These are phyloP conservation scores for Eucalyptus polybractea DNA, from an alignment of 345 rosid species.

Conservation along the genomic window DNA sequence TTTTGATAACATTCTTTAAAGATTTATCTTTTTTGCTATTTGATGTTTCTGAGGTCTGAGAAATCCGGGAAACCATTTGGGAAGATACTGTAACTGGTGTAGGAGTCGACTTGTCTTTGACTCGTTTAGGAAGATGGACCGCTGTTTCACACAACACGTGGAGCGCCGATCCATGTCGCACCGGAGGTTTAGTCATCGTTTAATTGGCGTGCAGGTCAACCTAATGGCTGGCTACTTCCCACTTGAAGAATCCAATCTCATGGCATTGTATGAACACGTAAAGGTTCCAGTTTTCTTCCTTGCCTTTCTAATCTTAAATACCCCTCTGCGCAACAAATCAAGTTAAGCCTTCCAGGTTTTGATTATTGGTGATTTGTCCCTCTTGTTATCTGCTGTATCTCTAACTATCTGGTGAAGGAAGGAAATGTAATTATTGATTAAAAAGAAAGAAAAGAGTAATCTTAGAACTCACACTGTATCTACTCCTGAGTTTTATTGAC, in stretches of 20 bases:
- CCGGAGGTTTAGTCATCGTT: constrained; percentile 94
- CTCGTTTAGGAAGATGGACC: constrained; percentile 57
- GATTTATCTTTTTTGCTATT: not conserved
- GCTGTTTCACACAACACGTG: constrained; percentile 77
- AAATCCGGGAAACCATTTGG: not conserved
- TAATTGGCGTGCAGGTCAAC: constrained; percentile 50
- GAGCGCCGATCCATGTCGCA: constrained; percentile 88
- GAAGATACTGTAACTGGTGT: not conserved
- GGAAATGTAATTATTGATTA: not conserved
- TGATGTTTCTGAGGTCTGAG: not conserved
- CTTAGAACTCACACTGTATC: not conserved
- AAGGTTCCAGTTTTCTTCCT: not conserved
- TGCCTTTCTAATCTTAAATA: not conserved
- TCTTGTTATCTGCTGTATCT: not conserved
- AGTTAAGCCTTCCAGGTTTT: not conserved
- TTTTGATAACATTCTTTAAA: not conserved
- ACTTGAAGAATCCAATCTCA: constrained; percentile 69
- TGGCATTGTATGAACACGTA: constrained; percentile 59
- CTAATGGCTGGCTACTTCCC: constrained; percentile 94
- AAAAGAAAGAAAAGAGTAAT: not conserved
- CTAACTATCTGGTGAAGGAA: not conserved
- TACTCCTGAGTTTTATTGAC: not conserved
- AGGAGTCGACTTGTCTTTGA: not conserved
- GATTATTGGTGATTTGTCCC: not conserved
- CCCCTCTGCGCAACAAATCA: not conserved